Base-by-base conservation (phyloP, 2,329 filamentous ascomycete species). In the Stachybotrys echinatus region DNA sequence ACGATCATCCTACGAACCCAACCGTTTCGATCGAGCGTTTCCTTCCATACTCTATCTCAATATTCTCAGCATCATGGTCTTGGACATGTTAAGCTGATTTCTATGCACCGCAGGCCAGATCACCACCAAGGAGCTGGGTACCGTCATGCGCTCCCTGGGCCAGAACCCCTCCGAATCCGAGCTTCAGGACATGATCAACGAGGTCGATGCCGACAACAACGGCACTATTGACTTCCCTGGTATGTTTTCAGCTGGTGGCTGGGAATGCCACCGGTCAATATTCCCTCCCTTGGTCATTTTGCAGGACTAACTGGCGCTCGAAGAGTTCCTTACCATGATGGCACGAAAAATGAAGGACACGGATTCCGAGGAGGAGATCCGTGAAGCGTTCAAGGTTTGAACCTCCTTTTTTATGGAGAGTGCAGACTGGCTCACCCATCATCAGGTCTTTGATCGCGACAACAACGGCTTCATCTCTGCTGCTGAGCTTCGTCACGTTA, bases 291-390 rank as follows among this genome's bases (percentile, higher is more conserved):
- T 34, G 10, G 5, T 3, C 27, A 34, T 34, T 34, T 34, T 34
- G 38, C 48, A 48, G 52, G 45, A 53, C 57, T 62, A 51, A 62
- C 55, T 51, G 12, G 31, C 23, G 19, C 23, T n/a, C 20, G 42
- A 65, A 92, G 89, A 94, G 68, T 94, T 94, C 73, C 77, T 94
- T 54, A 94, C 89, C 56, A 94, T 94, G 89, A 94, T 94, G 89
- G 89, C 89, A 53, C 84, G 89, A 65, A 94, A 94, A 77, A 94
- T 94, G 89, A 92, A 92, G 79, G 89, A 92, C 64, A 94, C 89
- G 60, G 89, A 94, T 67, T 92, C 88, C 45, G 89, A 94, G 73
- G 89, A 94, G 74, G 89, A 94, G 70, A 94, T 94, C 61, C 84
- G 89, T 62, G 89, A 92, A 71, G 88, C 88, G 14, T 92, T 92